phyloP scores from a whole-genome alignment of 2,329 filamentous ascomycete species.

The Trichoderma oligosporum region DNA sequence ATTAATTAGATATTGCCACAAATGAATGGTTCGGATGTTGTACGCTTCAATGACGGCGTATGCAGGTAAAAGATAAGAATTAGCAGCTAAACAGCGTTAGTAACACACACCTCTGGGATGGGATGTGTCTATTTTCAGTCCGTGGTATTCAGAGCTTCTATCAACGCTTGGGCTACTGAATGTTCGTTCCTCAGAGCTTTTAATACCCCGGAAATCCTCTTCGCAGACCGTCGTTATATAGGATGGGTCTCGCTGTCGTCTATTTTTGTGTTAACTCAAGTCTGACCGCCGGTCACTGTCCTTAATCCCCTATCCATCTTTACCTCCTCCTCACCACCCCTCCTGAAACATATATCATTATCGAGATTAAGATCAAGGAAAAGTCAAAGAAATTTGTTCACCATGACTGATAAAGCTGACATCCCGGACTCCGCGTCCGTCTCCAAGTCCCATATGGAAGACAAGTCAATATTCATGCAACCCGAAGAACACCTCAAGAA shows the following conservation, averaged over 20 bases:
- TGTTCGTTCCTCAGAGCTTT: neutral
- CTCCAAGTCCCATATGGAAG: slow-evolving; percentile 20
- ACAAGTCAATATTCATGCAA: slow-evolving; percentile 20
- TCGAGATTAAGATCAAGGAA: no score
- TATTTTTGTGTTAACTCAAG: neutral
- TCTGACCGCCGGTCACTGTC: neutral
- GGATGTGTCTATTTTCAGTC: neutral
- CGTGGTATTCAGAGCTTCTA: neutral
- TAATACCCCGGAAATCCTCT: neutral
- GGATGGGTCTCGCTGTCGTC: neutral
- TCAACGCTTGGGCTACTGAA: neutral
- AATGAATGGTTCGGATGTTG: neutral
- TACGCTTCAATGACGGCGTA: no score
- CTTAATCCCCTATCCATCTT: neutral
- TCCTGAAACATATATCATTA: neutral
- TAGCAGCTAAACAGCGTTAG: no score
- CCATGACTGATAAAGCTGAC: neutral
- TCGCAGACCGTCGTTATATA: neutral
- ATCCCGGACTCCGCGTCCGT: slow-evolving; percentile 3
- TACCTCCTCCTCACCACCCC: neutral
- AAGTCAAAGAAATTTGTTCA: neutral
- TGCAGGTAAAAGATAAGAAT: no score
- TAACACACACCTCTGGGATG: neutral
- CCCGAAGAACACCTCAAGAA: slow-evolving; percentile 23
- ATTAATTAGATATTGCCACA: neutral